A percentile compares a stretch with the other conserved stretches of the same genome.
Conservation (phyloP, 2,329 filamentous ascomycete genomes). For the Exophiala mesophila region DNA sequence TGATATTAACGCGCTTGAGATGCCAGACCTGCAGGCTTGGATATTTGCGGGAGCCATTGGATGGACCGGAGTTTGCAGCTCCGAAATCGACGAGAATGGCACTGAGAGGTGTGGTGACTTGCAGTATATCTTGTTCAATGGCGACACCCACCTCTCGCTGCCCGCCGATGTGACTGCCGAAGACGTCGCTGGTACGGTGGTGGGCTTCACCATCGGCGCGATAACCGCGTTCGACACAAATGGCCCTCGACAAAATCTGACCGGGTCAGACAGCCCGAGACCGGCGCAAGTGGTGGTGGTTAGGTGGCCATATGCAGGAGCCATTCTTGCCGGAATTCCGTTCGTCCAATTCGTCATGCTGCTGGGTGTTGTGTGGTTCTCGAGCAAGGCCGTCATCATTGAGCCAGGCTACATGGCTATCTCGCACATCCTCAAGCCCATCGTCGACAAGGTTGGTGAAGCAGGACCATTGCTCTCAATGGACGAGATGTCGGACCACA, state of each 20-base stretch:
- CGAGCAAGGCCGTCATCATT: slow-evolving; percentile 19
- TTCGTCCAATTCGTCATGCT: slow-evolving; percentile 17
- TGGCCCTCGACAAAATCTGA: slow-evolving; percentile 50
- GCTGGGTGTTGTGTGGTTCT: slow-evolving; percentile 15
- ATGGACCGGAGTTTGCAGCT: slow-evolving; percentile 12
- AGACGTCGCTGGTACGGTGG: slow-evolving; percentile 5
- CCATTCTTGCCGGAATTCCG: slow-evolving; percentile 16
- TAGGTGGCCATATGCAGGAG: slow-evolving; percentile 36
- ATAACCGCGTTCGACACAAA: slow-evolving; percentile 8
- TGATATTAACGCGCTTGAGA: background rate
- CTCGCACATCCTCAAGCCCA: slow-evolving; percentile 16
- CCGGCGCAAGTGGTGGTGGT: slow-evolving; percentile 84
- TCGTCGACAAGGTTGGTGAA: slow-evolving; percentile 13
- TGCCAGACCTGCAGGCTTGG: slow-evolving; percentile 15
- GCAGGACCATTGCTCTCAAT: slow-evolving; percentile 12
- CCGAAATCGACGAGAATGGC: background rate
- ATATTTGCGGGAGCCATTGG: slow-evolving; percentile 16
- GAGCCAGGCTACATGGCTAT: slow-evolving; percentile 16
- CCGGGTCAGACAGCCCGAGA: slow-evolving; percentile 69
- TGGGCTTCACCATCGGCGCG: slow-evolving; percentile 10
- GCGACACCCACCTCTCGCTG: slow-evolving; percentile 6
- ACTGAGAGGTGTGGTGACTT: background rate
- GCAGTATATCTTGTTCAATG: slow-evolving; percentile 10
- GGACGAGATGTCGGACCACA: slow-evolving; percentile 13
- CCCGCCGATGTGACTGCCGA: slow-evolving; percentile 3